Conservation (phyloP, 352 stramenopile species). For the Phytophthora pseudosyringae region DNA sequence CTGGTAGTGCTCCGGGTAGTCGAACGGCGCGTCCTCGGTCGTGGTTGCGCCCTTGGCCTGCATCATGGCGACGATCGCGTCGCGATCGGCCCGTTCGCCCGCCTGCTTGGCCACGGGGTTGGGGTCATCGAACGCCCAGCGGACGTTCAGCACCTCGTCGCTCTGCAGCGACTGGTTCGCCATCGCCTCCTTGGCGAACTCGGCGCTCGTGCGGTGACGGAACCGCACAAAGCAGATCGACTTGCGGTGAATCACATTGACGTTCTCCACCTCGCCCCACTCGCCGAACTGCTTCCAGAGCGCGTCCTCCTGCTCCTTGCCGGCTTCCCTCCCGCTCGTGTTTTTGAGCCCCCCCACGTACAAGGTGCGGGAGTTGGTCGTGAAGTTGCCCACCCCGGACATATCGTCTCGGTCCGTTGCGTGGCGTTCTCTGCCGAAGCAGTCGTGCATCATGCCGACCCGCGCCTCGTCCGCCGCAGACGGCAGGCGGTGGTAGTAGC, state of each 20-base stretch:
- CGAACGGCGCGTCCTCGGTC: conserved; percentile 64
- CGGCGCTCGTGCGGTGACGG: conserved; percentile 76
- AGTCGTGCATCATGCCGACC: conserved; percentile 92
- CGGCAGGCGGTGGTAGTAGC: conserved; percentile 92
- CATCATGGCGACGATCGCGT: conserved; percentile 90
- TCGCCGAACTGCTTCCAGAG: conserved; percentile 92
- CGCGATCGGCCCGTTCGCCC: conserved; percentile 82
- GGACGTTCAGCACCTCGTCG: conserved; percentile 92
- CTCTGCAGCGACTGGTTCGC: conserved; percentile 87
- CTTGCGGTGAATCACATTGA: conserved; percentile 94
- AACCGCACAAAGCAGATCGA: conserved; percentile 92
- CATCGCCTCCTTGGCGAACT: conserved; percentile 93
- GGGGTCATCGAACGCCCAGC: conserved; percentile 94
- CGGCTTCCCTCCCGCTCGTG: conserved; percentile 47
- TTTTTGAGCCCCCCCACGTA: conserved; percentile 90
- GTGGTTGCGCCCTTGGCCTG: conserved; percentile 69
- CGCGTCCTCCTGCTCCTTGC: conserved; percentile 63
- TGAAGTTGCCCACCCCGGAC: conserved; percentile 92
- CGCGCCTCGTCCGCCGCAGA: conserved; percentile 74
- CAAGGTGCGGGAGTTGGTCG: conserved; percentile 89
- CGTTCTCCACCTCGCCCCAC: conserved; percentile 94
- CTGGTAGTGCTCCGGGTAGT: conserved; percentile 81
- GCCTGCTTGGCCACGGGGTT: conserved; percentile 93
- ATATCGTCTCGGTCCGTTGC: conserved; percentile 93
- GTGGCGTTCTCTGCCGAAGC: conserved; percentile 93